These are phyloP conservation scores for Lagenidium sp. DNA, from an alignment of 352 stramenopile genomes.

Conservation along the genomic window DNA sequence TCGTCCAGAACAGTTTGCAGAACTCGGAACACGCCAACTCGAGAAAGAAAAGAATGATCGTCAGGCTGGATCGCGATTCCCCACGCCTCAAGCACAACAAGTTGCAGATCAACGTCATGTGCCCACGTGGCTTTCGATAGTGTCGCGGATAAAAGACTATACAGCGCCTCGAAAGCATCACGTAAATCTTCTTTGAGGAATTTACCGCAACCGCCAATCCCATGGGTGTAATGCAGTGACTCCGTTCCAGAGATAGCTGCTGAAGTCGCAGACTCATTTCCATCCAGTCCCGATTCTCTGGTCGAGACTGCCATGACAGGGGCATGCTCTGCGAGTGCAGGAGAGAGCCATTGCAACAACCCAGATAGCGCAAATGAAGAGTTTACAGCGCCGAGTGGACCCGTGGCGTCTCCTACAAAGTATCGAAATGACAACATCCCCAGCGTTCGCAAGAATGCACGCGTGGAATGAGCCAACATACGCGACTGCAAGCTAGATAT, in stretches of 20 bases:
- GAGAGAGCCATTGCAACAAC: slow-evolving; percentile 67
- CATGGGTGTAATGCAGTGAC: slow-evolving; percentile 62
- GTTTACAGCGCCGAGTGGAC: slow-evolving; percentile 43
- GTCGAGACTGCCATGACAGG: no score
- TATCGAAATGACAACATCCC: slow-evolving; percentile 69
- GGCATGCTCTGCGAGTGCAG: slow-evolving; percentile 22
- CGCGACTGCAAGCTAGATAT: slow-evolving; percentile 62
- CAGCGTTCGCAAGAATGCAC: slow-evolving; percentile 69
- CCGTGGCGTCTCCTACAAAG: slow-evolving; percentile 51
- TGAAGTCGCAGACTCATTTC: background rate
- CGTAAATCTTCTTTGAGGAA: slow-evolving; percentile 69
- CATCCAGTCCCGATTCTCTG: no score
- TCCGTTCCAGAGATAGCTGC: slow-evolving; percentile 16
- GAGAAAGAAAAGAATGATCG: slow-evolving; percentile 86
- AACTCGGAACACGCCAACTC: slow-evolving; percentile 84
- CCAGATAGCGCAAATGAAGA: slow-evolving; percentile 66
- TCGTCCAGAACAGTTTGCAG: slow-evolving; percentile 87
- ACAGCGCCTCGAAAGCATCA: slow-evolving; percentile 79
- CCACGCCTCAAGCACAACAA: slow-evolving; percentile 79
- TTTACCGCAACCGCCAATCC: slow-evolving; percentile 72
- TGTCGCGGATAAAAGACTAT: slow-evolving; percentile 61
- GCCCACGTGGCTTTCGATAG: slow-evolving; percentile 82
- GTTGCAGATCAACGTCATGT: slow-evolving; percentile 68
- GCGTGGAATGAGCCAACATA: slow-evolving; percentile 65
- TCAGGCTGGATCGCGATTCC: slow-evolving; percentile 83